Base-by-base conservation (phyloP, 2,329 filamentous ascomycete genomes). In the Botryotinia globosa region DNA sequence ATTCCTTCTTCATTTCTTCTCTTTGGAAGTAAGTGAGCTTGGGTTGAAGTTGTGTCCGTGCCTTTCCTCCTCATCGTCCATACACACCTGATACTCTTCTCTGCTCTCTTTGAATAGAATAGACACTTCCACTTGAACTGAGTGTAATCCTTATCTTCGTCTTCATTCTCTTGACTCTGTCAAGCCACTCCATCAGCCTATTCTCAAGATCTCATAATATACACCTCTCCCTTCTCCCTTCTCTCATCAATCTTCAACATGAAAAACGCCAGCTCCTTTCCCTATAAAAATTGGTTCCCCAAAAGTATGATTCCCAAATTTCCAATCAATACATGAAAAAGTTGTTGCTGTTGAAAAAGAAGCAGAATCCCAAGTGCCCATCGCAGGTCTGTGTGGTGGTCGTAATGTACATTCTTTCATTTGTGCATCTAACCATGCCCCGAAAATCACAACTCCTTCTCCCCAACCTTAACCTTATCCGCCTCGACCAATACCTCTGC, bases 401-500 rank as follows among this genome's bases (percentile, higher is more conserved):
- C 69, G 42, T 71, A 71, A 64, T 56, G 44, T 71, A 71, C 69
- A 71, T 71, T 44, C 45, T 54, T 68, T 29, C 51, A 14, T 54
- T 29, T 22, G 32, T 42, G 39, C 48, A 42, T 39, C 34, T 37
- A 18, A 25, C 18, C 32, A 32, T 37, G 22, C 25, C 45, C 32
- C 34, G 8, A 32, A 2, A 22, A 18, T 71, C 45, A 71, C 42
- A 71, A 51, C 20, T 71, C 69, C 22, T 71, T 71, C 10, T 25
- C 42, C 39, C 1, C 45, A 42, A 51, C 34, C 16, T 42, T 54
- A 42, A 76, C 74, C 29, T 78, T 78, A 5, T 80, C 78, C 10
- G 76, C 77, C 37, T 79, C 75, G 8, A 75, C 75, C 48, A 78
- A 75, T 48, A 77, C 76, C 63, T 81, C 74, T 10, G 80, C 80